Base-by-base conservation (phyloP, 257 asterid species). In the Solanum lignicaule region DNA sequence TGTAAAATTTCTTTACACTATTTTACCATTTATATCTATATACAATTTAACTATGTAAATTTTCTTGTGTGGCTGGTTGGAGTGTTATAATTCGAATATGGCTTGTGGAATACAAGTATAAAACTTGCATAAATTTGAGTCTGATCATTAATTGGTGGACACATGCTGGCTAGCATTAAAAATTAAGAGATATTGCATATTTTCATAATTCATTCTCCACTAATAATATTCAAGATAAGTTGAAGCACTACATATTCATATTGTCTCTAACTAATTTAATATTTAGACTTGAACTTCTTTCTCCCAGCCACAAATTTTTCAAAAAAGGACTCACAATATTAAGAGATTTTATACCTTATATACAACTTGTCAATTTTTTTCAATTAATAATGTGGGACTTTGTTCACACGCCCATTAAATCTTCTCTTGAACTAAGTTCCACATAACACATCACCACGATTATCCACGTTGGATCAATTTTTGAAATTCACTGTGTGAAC, bases 401-500 rank as follows among this genome's bases (percentile, higher is more conserved):
- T 52, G 0, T 48, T 48, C 7, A 15, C 4, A 18, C 0, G 0
- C 23, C 10, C 0, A 3, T 6, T 0, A 58, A 58, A 0, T 21
- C 12, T 58, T 21, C 0, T 21, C 1, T 21, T 7, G 12, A 58
- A 58, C 66, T 20, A 58, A 58, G 27, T 21, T 58, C 0, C 27
- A 58, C 25, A 58, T 20, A 0, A 7, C 12, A 58, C 25, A 3
- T 58, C 2, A 55, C 1, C 2, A 20, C 11, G 2, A 58, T 58
- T 52, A 48, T 48, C 9, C 2, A 52, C 10, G n/a, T 48, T 48
- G 7, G 9, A 58, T 58, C 1, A 58, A 58, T 58, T 58, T 58
- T 58, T 21, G 27, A 58, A 21, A 21, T 58, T 58, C 68, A 52
- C 10, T 52, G 9, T 0, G 0, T 52, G n/a, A 20, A 52, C 62